Percentiles rank a stretch among this genome's conserved stretches.
Evolutionary conservation across 306 rosid species (phyloP).

Genomic region (Cicer yamashitae): DNA sequence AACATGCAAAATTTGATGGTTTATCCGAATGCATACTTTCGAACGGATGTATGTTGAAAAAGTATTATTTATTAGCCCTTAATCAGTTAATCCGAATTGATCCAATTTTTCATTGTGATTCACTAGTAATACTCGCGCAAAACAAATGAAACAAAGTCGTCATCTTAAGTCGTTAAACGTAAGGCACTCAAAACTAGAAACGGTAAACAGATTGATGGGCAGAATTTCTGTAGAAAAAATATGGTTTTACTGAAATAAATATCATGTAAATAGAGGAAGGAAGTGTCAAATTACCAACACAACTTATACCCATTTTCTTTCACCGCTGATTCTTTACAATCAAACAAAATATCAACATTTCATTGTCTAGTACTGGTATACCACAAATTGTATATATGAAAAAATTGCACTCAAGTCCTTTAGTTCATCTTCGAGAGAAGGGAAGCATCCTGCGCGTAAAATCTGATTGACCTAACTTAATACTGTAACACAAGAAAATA

Average conservation of each 20-base stretch:
- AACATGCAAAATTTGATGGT: no score
- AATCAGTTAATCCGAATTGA: not conserved
- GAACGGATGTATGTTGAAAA: no score
- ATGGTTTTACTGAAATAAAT: slow-evolving; percentile 31
- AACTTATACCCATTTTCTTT: slow-evolving; percentile 38
- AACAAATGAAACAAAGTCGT: not conserved
- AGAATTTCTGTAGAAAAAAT: not conserved
- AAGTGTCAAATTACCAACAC: slow-evolving; percentile 12
- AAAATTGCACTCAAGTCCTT: slow-evolving; percentile 31
- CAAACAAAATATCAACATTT: slow-evolving; percentile 19
- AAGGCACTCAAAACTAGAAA: slow-evolving; percentile 12
- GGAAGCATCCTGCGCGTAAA: slow-evolving; percentile 40
- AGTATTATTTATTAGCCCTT: no score
- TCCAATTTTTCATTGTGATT: not conserved
- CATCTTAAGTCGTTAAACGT: not conserved
- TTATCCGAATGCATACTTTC: not conserved
- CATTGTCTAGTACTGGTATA: slow-evolving; percentile 30
- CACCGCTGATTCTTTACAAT: slow-evolving; percentile 44
- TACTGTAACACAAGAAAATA: slow-evolving; percentile 48
- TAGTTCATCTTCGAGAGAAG: slow-evolving; percentile 40
- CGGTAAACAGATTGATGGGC: slow-evolving; percentile 19
- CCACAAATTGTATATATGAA: slow-evolving; percentile 38
- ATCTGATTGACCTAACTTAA: slow-evolving; percentile 37
- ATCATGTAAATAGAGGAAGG: not conserved
- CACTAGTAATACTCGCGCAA: not conserved